Base-by-base conservation (phyloP, 352 stramenopile species). In the Phytophthora tentaculata region DNA sequence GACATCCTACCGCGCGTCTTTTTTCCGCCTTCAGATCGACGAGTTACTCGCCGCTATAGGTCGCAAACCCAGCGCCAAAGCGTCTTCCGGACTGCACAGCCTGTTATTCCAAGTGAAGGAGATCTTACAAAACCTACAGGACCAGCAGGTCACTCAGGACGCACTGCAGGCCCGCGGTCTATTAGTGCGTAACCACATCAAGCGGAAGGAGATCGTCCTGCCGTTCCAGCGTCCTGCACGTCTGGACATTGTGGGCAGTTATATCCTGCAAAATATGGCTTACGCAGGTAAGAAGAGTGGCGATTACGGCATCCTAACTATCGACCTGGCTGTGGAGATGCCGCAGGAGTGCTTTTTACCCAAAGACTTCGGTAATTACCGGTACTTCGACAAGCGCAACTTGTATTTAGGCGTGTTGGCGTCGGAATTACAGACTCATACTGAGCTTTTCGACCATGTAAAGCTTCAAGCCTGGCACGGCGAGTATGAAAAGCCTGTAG, bases 281-380 rank as follows among this genome's bases (percentile, higher is more conserved):
- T 92, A 87, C 55, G 73, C 83, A 5, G 72, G 71, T 41, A 81
- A 86, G 37, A 92, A 70, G 13, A 68, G 43, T 48, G 48, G 61
- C 13, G 74, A 89, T 24, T 94, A 94, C 51, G 74, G 79, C 6
- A 67, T 70, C 9, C 67, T 94, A 37, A 90, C 75, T 0, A 74
- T 97, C 32, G 90, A 97, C 60, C 41, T 97, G 16, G 80, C 89
- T 0, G 75, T 97, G 14, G 80, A 93, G 67, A 97, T 97, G 64
- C 91, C 91, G 0, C 51, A 67, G 7, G 67, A 61, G 7, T 97
- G 90, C 71, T 94, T 97, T 62, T 44, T 96, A 19, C 86, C 87
- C 10, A 96, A 96, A 67, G 91, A 97, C 63, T 94, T 95, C 67
- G 71, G 86, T 47, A 97, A 97, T 76, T 96, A 95, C 73, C 76